Evolutionary conservation across 2,329 filamentous ascomycete genomes (phyloP).

Genomic region (Sphaceloma murrayae): DNA sequence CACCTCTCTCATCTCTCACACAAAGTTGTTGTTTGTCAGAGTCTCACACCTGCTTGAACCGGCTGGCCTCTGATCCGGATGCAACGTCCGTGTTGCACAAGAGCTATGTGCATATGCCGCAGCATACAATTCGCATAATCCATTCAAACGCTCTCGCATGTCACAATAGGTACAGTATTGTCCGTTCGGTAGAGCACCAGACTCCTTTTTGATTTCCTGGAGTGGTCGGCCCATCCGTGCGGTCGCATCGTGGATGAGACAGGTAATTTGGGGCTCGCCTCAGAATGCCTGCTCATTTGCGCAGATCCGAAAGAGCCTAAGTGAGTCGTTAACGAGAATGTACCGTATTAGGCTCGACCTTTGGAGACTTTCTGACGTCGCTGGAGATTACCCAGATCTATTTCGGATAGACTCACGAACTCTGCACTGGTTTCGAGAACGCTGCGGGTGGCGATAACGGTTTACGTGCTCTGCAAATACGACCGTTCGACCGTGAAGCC

Average conservation of each 20-base stretch:
- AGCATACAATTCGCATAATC: too few relatives aligned
- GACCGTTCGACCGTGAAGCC: too few relatives aligned
- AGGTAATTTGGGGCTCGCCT: not conserved
- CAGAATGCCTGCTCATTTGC: not conserved
- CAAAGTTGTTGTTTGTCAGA: too few relatives aligned
- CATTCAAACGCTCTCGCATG: slow-evolving; percentile 5
- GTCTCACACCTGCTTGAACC: too few relatives aligned
- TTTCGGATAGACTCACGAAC: slow-evolving; percentile 5
- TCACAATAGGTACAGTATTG: too few relatives aligned
- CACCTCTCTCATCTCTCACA: too few relatives aligned
- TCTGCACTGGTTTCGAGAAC: not conserved
- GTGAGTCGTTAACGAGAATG: not conserved
- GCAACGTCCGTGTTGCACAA: too few relatives aligned
- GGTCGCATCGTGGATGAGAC: not conserved
- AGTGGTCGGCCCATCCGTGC: too few relatives aligned
- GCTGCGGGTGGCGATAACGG: not conserved
- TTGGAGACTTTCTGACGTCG: slow-evolving; percentile 12
- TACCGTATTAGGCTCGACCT: not conserved
- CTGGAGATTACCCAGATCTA: not conserved
- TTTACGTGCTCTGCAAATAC: not conserved
- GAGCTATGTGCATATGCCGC: too few relatives aligned
- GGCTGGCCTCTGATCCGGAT: too few relatives aligned
- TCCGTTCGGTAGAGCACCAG: too few relatives aligned
- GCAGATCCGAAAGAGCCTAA: slow-evolving; percentile 3
- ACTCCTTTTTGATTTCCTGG: too few relatives aligned